Evolutionary conservation across 225 moss, liverwort and hornwort genomes (phyloP).

Genomic region (Neckera pumila): DNA sequence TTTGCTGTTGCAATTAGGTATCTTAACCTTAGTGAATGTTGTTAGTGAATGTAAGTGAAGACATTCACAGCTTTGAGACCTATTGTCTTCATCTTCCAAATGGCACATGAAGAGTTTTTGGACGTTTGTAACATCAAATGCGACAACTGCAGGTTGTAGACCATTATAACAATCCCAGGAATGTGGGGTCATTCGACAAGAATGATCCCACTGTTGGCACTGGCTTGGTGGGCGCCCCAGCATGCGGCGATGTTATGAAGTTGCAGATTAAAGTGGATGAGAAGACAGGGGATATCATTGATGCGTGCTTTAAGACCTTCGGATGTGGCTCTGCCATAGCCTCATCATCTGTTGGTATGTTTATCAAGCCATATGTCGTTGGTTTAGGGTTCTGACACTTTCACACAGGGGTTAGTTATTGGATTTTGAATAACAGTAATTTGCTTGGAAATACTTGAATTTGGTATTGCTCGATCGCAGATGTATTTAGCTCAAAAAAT

Average conservation of each 20-base stretch:
- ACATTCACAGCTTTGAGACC: not conserved
- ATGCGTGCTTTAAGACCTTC: constrained; percentile 97
- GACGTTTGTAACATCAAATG: not conserved
- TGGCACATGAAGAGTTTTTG: not conserved
- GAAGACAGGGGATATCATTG: constrained; percentile 70
- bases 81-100: not conserved
- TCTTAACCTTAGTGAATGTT: not conserved
- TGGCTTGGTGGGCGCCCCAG: constrained; percentile 91
- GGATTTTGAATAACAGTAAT: not conserved
- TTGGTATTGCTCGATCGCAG: not conserved
- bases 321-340: constrained; percentile 98
- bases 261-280: constrained; percentile 96
- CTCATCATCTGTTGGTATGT: constrained; percentile 87
- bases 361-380: not conserved
- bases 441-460: not conserved
- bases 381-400: not conserved
- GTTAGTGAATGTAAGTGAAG: not conserved
- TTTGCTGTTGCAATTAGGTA: not conserved
- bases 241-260: constrained; percentile 99
- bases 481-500: not conserved
- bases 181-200: constrained; percentile 97
- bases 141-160: constrained; percentile 49
- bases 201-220: constrained; percentile 86
- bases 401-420: not conserved
- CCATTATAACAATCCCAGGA: constrained; percentile 92